Base-by-base conservation (phyloP, 768 basidiomycete species). In the Russula vinacea region DNA sequence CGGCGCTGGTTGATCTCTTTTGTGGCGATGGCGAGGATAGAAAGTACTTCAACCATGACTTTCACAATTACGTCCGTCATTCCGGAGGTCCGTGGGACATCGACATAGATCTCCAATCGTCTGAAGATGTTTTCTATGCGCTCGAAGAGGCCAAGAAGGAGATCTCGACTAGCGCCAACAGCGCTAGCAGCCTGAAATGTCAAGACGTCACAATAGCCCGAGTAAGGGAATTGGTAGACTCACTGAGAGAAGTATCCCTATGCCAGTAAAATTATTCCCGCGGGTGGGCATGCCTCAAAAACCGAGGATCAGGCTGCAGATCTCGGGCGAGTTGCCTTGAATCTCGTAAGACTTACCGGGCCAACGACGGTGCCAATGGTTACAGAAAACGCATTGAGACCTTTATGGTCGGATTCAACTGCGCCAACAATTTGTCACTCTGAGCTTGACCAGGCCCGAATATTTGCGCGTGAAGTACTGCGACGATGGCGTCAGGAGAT, bases 21-120 rank as follows among this genome's bases (percentile, higher is more conserved):
- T 14, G 54, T 56, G 16, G 32, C 54, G 14, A 62, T 29, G 37
- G 42, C 54, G 40, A 62, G 54, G 19, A 62, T 56, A 13, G 17
- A 10, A 6, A 62, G 54, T 7, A 62, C 45, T 29, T 56, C 61
- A 1, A 39, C 54, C 54, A 62, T 62, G 24, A 56, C 37, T 17
- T 40, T 29, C 11, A 55, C 54, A 13, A 56, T 50, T 11, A 22
- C 37, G 13, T 56, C 26, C 2, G 32, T 42, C 54, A 56, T 62
- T 8, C n/a, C 54, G 0, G 24, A 22, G 54, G 54, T 50, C 17
- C 33, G 35, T 24, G 44, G 45, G 10, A 56, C 7, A 8, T 56
- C 26, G 10, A 26, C 32, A 32, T 56, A 56, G 10, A 29, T 8
- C 45, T 56, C 47, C 0, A 62, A 26, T 11, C 61, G 61, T 22